Evolutionary conservation across 257 asterid genomes (phyloP).

Genomic region (Datura wrightii): DNA sequence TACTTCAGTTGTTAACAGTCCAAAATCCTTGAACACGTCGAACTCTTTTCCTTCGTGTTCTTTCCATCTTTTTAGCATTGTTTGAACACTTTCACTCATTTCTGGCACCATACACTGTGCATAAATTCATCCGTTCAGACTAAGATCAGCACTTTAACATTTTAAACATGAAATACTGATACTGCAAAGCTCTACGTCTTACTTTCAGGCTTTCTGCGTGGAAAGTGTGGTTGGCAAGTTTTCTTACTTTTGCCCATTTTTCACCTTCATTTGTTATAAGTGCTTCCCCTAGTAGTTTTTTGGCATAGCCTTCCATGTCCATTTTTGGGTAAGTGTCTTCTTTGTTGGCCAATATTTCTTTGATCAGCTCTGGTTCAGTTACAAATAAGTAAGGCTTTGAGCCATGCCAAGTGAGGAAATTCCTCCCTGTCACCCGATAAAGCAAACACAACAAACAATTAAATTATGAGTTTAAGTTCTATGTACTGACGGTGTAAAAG

Average conservation of each 20-base stretch:
- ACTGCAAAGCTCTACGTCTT: neutral
- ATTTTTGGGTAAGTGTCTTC: conserved; percentile 60
- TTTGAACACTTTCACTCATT: conserved; percentile 56
- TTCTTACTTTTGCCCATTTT: conserved; percentile 70
- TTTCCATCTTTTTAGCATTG: conserved; percentile 66
- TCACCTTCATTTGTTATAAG: conserved; percentile 65
- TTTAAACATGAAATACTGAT: neutral
- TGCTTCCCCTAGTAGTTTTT: conserved; percentile 73
- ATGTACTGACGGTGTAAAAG: neutral
- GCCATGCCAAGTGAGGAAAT: conserved; percentile 66
- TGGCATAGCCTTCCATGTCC: conserved; percentile 65
- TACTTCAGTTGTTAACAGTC: conserved; percentile 59
- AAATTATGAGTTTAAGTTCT: neutral
- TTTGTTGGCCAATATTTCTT: conserved; percentile 59
- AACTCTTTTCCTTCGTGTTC: conserved; percentile 54
- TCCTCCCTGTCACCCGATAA: conserved; percentile 48
- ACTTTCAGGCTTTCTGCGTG: conserved; percentile 68
- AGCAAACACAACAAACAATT: neutral
- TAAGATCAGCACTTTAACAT: neutral
- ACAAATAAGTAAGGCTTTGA: conserved; percentile 58
- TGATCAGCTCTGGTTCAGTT: conserved; percentile 62
- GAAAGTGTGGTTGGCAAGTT: conserved; percentile 64
- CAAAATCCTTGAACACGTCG: conserved; percentile 66
- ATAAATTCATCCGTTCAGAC: neutral
- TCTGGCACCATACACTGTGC: conserved; percentile 58